Evolutionary conservation across 2,329 filamentous ascomycete species (phyloP), one percentile per base, ranked within the genome.

Genomic region (Epichloe elymi): DNA sequence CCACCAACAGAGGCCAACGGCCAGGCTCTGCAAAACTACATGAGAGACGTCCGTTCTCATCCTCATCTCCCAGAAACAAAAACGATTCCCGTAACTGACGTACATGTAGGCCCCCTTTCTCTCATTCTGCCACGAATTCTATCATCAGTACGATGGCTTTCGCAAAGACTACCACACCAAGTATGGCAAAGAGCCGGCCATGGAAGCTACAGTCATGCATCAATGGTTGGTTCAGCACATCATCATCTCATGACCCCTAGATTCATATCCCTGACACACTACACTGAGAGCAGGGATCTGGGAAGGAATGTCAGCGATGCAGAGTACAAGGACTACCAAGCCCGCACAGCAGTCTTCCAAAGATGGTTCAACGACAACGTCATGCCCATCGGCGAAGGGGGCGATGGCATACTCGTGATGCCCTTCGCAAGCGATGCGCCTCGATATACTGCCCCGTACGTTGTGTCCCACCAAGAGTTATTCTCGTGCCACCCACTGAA

Each of bases 71-170:
- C 17, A 6, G 38, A 19, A 10, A 30, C 8, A 26, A 26, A 30
- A 30, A 30, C 26, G 11, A 5, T 23, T 23, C 7, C 3, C 14
- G 3, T 0, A 6, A 30, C 46, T 40, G 14, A 48, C 37, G 14
- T 1, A 10, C 17, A 19, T 4, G 12, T 17, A 69, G 65, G 60
- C 60, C 3, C 3, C 62, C 1, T 67, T 65, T 33, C 51, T 53
- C 2, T 58, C 58, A 1, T 64, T 63, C 48, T 66, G 63, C 48
- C 63, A 64, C 54, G 64, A 65, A 7, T 67, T 65, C 48, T 65
- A 61, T 48, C 57, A 63, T 40, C 49, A 56, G 5, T 67, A 64
- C 49, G 55, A 60, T 15, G 42, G 49, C 0, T 69, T 69, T 30
- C 56, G 60, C 20, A 26, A 52, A 1, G 53, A 54, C 1, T 69